Conservation (phyloP, 257 asterid species). For the Marsdenia floribunda region DNA sequence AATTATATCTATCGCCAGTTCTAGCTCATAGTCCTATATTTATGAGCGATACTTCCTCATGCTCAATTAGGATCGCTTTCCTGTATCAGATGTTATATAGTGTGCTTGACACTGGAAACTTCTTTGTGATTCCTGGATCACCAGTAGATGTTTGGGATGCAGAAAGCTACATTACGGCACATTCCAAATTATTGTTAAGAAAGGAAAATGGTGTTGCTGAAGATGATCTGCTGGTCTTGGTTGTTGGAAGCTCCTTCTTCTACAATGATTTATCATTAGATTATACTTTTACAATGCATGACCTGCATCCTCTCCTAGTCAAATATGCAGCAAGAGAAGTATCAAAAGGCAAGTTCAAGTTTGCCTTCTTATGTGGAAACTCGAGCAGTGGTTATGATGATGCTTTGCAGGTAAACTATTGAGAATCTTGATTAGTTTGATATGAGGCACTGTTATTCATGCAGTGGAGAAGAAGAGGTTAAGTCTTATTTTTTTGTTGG, state of each 20-base stretch:
- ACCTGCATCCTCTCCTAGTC: slow-evolving; percentile 68
- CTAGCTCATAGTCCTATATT: neutral
- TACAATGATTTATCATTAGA: slow-evolving; percentile 76
- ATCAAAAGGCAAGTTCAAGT: slow-evolving; percentile 50
- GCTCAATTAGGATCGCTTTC: slow-evolving; percentile 34
- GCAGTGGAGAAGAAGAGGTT: neutral
- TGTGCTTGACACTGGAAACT: slow-evolving; percentile 95
- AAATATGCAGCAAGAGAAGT: slow-evolving; percentile 58
- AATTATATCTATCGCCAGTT: neutral
- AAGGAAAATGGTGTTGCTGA: slow-evolving; percentile 60
- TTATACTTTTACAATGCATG: slow-evolving; percentile 69
- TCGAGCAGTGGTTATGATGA: slow-evolving; percentile 66
- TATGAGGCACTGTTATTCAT: neutral
- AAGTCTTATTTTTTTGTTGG: neutral
- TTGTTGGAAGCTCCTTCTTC: slow-evolving; percentile 86
- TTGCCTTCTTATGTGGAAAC: slow-evolving; percentile 75
- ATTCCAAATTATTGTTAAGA: slow-evolving; percentile 70
- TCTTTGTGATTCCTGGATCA: slow-evolving; percentile 94
- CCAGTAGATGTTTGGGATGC: slow-evolving; percentile 95
- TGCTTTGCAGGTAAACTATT: slow-evolving; percentile 63
- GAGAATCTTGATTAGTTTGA: slow-evolving; percentile 7
- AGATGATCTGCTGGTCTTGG: slow-evolving; percentile 71
- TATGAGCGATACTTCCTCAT: slow-evolving; percentile 19
- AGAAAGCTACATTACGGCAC: slow-evolving; percentile 71
- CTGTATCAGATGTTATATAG: slow-evolving; percentile 89